Base-by-base conservation (phyloP, 768 basidiomycete species). In the Kwoniella mangroviensis region DNA sequence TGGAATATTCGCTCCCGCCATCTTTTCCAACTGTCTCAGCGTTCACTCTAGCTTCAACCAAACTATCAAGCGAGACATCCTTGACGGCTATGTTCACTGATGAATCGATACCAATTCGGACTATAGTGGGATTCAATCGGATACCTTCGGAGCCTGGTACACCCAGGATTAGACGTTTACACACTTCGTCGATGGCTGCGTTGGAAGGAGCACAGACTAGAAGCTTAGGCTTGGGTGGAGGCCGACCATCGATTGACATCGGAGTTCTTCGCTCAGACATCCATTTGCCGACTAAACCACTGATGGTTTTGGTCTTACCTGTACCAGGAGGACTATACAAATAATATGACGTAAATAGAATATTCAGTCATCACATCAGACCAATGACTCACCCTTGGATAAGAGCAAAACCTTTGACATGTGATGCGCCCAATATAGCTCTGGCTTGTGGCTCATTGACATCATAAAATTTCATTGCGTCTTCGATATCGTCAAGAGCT, bases 251-350 rank as follows among this genome's bases (percentile, higher is more conserved):
- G 12, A 87, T 84, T 60, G 89, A 86, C 26, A 87, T 84, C 1
- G 87, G 80, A 42, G 81, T 83, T 12, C 84, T 82, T 7, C 91
- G 89, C 49, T 85, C 86, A 2, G 90, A 88, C 49, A 97, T 81
- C 79, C 91, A 93, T 4, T 90, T 88, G 52, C 92, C 89, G 6
- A 97, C 91, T n/a, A 99, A 86, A 22, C 93, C 94, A 75, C 93
- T 93, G 71, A 99, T 98, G 1, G 97, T 99, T 22, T 93, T 96
- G 10, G 97, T 99, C 85, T 99, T 99, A 13, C 97, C 97, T 0
- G 97, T 99, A 65, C 97, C 97, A 1, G 97, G 97, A 43, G 97
- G 97, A 24, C 96, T 95, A 72, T 52, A 21, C 6, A 22, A 54
- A 22, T 28, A 17, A 41, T 54, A 2, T 45, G 65, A 21, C 34